Evolutionary conservation across 805 yeast species (phyloP).

Genomic region (Priceomyces fermenticarens): DNA sequence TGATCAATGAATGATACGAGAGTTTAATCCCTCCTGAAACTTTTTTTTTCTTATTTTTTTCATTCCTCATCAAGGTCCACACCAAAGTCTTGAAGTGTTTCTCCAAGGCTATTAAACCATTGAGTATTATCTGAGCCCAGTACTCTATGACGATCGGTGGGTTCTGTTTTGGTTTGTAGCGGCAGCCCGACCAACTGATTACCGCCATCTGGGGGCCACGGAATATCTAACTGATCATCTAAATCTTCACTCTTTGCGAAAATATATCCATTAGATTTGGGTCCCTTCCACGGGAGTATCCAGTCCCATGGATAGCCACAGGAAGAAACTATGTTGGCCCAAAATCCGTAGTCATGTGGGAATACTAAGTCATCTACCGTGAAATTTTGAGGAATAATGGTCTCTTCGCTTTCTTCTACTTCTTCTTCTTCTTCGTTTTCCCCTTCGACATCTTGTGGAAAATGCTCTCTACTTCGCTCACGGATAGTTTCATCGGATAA

Average conservation of each 20-base stretch:
- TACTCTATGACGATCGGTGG: conserved; percentile 29
- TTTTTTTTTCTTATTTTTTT: too few relatives aligned
- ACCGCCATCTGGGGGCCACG: conserved; percentile 95
- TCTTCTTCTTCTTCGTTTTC: neutral
- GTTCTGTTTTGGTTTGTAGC: conserved; percentile 13
- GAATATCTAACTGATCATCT: conserved; percentile 56
- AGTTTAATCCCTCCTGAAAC: too few relatives aligned
- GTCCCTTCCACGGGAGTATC: conserved; percentile 69
- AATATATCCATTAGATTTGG: conserved; percentile 57
- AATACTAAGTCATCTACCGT: conserved; percentile 68
- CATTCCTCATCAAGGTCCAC: conserved; percentile 73
- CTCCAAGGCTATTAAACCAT: conserved; percentile 85
- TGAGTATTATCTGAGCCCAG: conserved; percentile 33
- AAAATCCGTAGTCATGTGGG: conserved; percentile 76
- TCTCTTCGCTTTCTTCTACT: conserved; percentile 2
- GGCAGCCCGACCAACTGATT: conserved; percentile 20
- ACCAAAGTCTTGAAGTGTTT: conserved; percentile 77
- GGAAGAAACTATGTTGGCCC: conserved; percentile 48
- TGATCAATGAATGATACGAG: too few relatives aligned
- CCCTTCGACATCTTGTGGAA: conserved; percentile 3
- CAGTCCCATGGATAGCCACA: conserved; percentile 67
- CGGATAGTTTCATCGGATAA: neutral
- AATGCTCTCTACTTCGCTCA: conserved; percentile 4
- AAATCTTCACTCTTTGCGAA: conserved; percentile 55
- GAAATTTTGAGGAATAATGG: conserved; percentile 34